Conservation (phyloP, 2,329 filamentous ascomycete species). For the Aspergillus phoenicis region DNA sequence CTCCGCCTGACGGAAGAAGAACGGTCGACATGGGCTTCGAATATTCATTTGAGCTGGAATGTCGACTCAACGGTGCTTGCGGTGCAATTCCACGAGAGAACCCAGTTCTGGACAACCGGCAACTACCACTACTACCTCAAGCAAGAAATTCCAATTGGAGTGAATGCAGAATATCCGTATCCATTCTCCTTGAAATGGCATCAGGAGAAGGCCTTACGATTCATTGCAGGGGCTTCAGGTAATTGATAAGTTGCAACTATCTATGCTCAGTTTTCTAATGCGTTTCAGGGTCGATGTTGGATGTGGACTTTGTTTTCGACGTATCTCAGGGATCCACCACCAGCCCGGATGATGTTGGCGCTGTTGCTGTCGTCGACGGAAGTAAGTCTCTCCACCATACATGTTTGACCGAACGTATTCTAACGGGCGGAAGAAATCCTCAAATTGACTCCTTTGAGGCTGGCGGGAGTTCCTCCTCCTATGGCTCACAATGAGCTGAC, state of each 20-base stretch:
- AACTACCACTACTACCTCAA: conserved; percentile 99
- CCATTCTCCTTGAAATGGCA: conserved; percentile 66
- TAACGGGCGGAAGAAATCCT: conserved; percentile 54
- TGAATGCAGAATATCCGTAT: conserved; percentile 25
- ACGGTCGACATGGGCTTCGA: conserved; percentile 55
- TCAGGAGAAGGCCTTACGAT: conserved; percentile 75
- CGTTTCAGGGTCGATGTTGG: conserved; percentile 52
- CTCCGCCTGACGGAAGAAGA: conserved; percentile 68
- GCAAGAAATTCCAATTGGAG: conserved; percentile 68
- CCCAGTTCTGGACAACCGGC: conserved; percentile 96
- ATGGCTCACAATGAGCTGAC: conserved; percentile 81
- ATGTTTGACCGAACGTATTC: conserved; percentile 1
- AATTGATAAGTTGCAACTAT: conserved; percentile 18
- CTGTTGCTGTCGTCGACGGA: conserved; percentile 84
- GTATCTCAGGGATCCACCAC: conserved; percentile 69
- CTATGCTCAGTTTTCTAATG: neutral
- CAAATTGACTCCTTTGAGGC: conserved; percentile 81
- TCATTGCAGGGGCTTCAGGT: conserved; percentile 60
- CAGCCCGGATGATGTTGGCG: conserved; percentile 74
- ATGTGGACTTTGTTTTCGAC: conserved; percentile 69
- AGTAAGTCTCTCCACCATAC: conserved; percentile 44
- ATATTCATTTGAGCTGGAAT: conserved; percentile 80
- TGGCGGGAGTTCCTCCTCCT: conserved; percentile 85
- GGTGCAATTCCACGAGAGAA: conserved; percentile 69
- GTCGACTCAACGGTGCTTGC: conserved; percentile 88